phyloP scores from a whole-genome alignment of 345 rosid species.

The Aurinia saxatilis region DNA sequence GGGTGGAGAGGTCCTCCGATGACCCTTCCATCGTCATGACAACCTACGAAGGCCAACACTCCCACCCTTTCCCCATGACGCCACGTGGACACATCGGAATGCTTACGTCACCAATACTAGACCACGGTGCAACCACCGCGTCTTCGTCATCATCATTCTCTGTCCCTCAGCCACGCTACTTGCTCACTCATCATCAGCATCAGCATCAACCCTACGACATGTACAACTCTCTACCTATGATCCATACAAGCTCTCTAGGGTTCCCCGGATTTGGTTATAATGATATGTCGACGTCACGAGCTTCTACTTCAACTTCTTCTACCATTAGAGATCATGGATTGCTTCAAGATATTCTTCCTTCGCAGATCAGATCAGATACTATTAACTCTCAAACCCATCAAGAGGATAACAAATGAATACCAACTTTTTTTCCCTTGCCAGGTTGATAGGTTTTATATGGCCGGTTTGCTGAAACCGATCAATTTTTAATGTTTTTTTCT shows the following conservation, averaged over 20 bases:
- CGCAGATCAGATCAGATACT: conserved; percentile 44
- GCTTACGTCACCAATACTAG: conserved; percentile 25
- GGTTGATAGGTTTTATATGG: conserved; percentile 6
- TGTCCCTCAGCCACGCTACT: conserved; percentile 40
- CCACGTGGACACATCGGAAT: conserved; percentile 59
- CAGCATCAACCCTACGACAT: conserved; percentile 33
- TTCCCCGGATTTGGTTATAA: conserved; percentile 23
- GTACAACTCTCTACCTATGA: conserved; percentile 21
- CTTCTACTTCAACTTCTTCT: conserved; percentile 21
- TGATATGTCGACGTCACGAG: conserved; percentile 20
- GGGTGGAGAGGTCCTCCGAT: conserved; percentile 90
- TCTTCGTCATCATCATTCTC: conserved; percentile 34
- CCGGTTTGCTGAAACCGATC: conserved; percentile 18
- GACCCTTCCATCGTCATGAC: conserved; percentile 80
- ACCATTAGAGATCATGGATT: conserved; percentile 64
- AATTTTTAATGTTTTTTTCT: conserved; percentile 4
- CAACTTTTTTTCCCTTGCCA: not conserved
- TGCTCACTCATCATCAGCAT: conserved; percentile 35
- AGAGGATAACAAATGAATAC: conserved; percentile 14
- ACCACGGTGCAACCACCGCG: conserved; percentile 26
- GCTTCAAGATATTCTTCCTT: conserved; percentile 85
- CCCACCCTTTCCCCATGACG: conserved; percentile 65
- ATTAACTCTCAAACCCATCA: conserved; percentile 3
- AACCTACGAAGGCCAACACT: conserved; percentile 95
- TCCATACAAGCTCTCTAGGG: conserved; percentile 12